Conservation (phyloP, 2,329 filamentous ascomycete genomes). For the Fusarium sp. region DNA sequence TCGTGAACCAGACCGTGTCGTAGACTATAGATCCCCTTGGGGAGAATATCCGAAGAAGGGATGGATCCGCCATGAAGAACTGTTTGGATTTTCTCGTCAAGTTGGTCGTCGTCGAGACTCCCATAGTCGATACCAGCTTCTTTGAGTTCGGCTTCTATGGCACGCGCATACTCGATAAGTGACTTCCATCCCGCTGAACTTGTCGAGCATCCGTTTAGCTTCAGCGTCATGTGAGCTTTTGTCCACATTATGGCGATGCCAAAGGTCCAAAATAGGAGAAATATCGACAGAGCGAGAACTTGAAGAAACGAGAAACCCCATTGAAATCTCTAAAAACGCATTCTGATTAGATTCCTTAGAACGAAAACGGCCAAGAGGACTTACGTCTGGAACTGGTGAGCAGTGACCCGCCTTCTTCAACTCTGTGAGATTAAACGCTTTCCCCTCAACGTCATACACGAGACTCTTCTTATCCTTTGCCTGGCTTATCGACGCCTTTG, state of each 20-base stretch:
- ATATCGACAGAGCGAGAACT: not conserved
- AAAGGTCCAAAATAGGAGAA: not conserved
- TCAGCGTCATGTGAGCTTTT: not conserved
- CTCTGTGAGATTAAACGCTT: not conserved
- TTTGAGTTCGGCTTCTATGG: not conserved
- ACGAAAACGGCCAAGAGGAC: not conserved
- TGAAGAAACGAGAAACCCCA: conserved; percentile 26
- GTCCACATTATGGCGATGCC: not conserved
- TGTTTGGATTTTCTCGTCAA: not conserved
- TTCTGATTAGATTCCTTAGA: not conserved
- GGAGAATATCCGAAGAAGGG: not conserved
- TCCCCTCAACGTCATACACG: not conserved
- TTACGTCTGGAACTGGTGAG: not conserved
- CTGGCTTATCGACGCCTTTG: not conserved
- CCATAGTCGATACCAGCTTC: not conserved
- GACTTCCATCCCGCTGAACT: not conserved
- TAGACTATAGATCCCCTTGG: not conserved
- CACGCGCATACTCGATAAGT: not conserved
- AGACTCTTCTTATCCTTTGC: not conserved
- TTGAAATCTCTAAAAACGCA: not conserved
- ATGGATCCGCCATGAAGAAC: not conserved
- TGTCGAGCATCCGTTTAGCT: not conserved
- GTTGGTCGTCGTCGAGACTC: not conserved
- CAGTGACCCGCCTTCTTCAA: not conserved
- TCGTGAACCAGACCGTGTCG: not conserved